Evolutionary conservation across 495 filamentous ascomycete genomes (phyloP).

Genomic region (Podospora comata): DNA sequence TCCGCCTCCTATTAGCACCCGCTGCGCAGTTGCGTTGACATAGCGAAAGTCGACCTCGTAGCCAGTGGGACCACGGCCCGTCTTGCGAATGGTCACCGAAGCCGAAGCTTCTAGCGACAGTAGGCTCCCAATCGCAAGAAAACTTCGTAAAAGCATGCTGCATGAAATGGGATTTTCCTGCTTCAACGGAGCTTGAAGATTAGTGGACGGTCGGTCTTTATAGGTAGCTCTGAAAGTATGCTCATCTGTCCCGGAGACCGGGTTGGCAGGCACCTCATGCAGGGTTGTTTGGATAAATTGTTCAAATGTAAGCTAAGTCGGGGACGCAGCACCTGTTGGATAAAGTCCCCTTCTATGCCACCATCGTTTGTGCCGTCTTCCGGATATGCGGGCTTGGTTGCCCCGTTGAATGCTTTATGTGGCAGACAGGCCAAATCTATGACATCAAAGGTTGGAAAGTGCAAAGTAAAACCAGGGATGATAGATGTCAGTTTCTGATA

Average conservation of each 20-base stretch:
- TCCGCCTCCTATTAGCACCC: conserved; percentile 34
- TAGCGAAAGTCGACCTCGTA: conserved; percentile 38
- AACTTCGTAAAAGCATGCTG: not conserved
- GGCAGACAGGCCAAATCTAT: too few species aligned
- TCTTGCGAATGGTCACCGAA: conserved; percentile 35
- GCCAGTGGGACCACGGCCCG: conserved; percentile 28
- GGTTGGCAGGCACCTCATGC: not conserved
- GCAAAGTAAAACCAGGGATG: conserved; percentile 4
- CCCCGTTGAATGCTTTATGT: too few species aligned
- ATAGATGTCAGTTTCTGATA: not conserved
- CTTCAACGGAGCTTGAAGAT: too few species aligned
- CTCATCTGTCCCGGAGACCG: not conserved
- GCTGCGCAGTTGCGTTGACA: conserved; percentile 29
- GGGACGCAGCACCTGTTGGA: too few species aligned
- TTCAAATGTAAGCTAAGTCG: not conserved
- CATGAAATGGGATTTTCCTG: too few species aligned
- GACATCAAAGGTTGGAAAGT: conserved; percentile 8
- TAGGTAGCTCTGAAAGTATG: not conserved
- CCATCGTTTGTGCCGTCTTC: not conserved
- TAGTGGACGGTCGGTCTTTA: too few species aligned
- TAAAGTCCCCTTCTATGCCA: too few species aligned
- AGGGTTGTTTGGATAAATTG: not conserved
- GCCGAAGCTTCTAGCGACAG: conserved; percentile 5
- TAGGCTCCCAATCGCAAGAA: not conserved
- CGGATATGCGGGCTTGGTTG: not conserved